phyloP scores from a whole-genome alignment of 2,329 filamentous ascomycete species.

The Cladosporium sphaerospermum region DNA sequence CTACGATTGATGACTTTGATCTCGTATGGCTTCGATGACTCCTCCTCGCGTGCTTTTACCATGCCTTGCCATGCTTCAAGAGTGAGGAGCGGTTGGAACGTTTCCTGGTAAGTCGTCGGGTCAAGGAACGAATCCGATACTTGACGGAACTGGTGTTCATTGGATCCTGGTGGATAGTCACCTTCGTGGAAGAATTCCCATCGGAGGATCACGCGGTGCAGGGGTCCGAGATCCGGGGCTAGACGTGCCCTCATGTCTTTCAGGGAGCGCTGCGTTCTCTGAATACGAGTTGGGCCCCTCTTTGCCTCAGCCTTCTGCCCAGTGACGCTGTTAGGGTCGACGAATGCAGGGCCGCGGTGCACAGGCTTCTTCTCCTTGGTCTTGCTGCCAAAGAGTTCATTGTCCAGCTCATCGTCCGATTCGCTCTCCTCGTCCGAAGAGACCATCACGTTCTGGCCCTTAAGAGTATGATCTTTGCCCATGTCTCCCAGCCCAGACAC shows the following conservation, averaged over 20 bases:
- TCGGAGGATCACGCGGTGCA: slow-evolving; percentile 79
- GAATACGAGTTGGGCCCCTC: slow-evolving; percentile 74
- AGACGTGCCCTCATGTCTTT: slow-evolving; percentile 94
- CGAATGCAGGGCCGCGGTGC: slow-evolving; percentile 11
- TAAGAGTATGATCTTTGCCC: slow-evolving; percentile 70
- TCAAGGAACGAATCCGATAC: slow-evolving; percentile 75
- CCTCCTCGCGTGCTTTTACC: slow-evolving; percentile 82
- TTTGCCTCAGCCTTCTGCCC: slow-evolving; percentile 42
- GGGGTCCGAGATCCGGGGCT: slow-evolving; percentile 75
- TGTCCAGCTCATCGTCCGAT: slow-evolving; percentile 48
- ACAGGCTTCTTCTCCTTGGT: slow-evolving; percentile 37
- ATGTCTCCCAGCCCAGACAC: slow-evolving; percentile 63
- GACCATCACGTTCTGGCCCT: slow-evolving; percentile 85
- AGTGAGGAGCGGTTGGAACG: slow-evolving; percentile 82
- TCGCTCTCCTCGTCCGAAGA: slow-evolving; percentile 60
- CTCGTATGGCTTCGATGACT: slow-evolving; percentile 71
- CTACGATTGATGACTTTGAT: slow-evolving; percentile 83
- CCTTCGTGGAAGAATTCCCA: slow-evolving; percentile 95
- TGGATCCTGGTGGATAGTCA: slow-evolving; percentile 71
- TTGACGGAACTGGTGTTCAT: slow-evolving; percentile 62
- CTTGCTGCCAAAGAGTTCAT: slow-evolving; percentile 57
- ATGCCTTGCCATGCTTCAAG: slow-evolving; percentile 96
- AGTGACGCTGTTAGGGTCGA: slow-evolving; percentile 26
- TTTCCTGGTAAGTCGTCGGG: slow-evolving; percentile 73
- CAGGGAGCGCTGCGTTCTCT: slow-evolving; percentile 69